phyloP scores from a whole-genome alignment of 1,139 yeast species.

The Torulaspora globosa region DNA sequence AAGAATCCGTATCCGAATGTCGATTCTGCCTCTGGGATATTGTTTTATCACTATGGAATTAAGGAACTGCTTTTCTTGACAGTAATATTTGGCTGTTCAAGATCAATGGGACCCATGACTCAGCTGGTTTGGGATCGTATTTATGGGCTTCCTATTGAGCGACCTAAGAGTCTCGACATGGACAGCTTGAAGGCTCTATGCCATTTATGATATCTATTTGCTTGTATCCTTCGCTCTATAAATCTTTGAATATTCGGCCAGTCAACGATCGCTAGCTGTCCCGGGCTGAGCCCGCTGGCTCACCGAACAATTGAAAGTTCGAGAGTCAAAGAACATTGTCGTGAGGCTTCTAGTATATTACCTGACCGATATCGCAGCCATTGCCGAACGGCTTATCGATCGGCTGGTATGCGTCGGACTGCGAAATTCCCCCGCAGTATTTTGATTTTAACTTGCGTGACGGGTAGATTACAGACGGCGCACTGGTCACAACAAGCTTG shows the following conservation, averaged over 20 bases:
- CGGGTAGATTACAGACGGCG: not conserved
- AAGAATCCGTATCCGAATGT: conserved; percentile 65
- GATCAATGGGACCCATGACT: conserved; percentile 54
- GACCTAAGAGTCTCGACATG: conserved; percentile 47
- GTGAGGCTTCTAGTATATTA: not conserved
- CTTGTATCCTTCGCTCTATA: not conserved
- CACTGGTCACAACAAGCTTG: not conserved
- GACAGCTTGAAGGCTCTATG: conserved; percentile 15
- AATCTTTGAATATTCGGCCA: not conserved
- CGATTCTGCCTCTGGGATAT: conserved; percentile 55
- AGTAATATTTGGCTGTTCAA: conserved; percentile 56
- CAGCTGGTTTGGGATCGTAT: conserved; percentile 61
- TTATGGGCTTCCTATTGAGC: conserved; percentile 57
- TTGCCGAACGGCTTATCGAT: not conserved
- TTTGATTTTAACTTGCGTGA: not conserved
- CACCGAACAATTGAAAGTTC: not conserved
- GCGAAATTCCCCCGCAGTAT: not conserved
- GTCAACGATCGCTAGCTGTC: too few relatives aligned
- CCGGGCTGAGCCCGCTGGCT: not conserved
- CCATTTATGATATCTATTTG: conserved; percentile 2
- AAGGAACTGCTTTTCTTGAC: conserved; percentile 54
- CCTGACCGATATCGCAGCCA: not conserved
- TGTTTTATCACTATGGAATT: conserved; percentile 56
- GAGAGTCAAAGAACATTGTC: not conserved
- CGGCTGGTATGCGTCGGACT: not conserved